Base-by-base conservation (phyloP, 768 basidiomycete species). In the Lactarius akahatsu region DNA sequence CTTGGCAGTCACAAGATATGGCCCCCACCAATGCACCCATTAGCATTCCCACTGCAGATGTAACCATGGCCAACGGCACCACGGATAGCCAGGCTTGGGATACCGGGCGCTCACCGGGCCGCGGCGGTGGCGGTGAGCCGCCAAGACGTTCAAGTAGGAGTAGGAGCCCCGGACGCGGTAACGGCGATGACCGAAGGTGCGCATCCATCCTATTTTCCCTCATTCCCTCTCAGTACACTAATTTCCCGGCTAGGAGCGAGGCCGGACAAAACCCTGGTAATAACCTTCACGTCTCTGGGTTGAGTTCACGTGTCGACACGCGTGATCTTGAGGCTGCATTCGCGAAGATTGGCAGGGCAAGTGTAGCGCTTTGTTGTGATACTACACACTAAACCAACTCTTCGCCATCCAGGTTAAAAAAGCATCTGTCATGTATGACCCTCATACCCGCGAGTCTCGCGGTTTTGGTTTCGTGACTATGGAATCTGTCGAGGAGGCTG, bases 391-490 rank as follows among this genome's bases (percentile, higher is more conserved):
- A 57, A 4, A 65, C 59, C 20, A 54, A 63, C 13, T 30, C 11
- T 28, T 45, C 50, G 1, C 20, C 26, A 10, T 61, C 50, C 65
- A 95, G 93, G 83, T 87, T 65, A 75, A 81, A 71, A 86, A 86
- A 73, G 82, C 81, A 56, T 79, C 83, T 66, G 81, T 88, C 76
- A 88, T 88, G 86, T 81, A 81, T 73, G 86, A 88, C 76, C 86
- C 86, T 28, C 86, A 86, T 75, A 79, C 84, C 68, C 81, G 84
- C 75, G 82, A 84, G 84, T 93, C 88, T 57, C 86, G 89, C 69
- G 89, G 89, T 56, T 91, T 91, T 71, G 96, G 94, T 18, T 98
- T 98, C 77, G 95, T 97, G 68, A 91, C 87, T 59, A 90, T 92
- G 88, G 88, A 87, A 76, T 84, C 85, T 30, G 75, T 70, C 9